These are phyloP conservation scores for Paecilomyces fulvus DNA, from an alignment of 2,329 filamentous ascomycete genomes.

Conservation along the genomic window DNA sequence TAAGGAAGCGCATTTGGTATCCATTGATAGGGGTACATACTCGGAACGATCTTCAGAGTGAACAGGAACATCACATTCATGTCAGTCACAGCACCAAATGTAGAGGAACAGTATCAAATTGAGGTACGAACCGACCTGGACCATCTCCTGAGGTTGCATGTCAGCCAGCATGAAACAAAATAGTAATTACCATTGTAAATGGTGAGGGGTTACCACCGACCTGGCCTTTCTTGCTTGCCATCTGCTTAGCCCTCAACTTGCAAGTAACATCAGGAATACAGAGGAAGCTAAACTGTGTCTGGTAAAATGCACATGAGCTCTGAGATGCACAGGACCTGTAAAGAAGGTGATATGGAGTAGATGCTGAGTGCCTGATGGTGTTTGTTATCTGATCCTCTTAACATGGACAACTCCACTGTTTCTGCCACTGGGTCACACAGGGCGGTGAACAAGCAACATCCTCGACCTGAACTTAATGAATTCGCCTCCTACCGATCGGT, in stretches of 20 bases:
- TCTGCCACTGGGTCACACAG: neutral
- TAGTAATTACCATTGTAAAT: neutral
- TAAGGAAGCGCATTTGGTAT: neutral
- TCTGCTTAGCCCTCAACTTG: slow-evolving; percentile 12
- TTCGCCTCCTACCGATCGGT: neutral
- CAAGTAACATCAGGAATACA: neutral
- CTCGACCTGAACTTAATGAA: neutral
- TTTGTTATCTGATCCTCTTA: neutral
- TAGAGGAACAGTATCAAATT: slow-evolving; percentile 8
- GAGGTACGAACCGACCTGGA: slow-evolving; percentile 85
- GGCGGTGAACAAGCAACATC: neutral
- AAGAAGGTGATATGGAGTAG: neutral
- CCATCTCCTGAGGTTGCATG: slow-evolving; percentile 71
- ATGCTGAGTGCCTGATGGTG: neutral
- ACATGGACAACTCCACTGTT: neutral
- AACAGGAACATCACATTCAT: slow-evolving; percentile 10
- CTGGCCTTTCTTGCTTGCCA: slow-evolving; percentile 50
- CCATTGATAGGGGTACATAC: slow-evolving; percentile 18
- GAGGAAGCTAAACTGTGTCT: neutral
- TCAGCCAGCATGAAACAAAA: slow-evolving; percentile 4
- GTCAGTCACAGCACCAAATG: slow-evolving; percentile 13
- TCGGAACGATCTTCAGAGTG: slow-evolving; percentile 27
- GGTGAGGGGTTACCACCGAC: slow-evolving; percentile 40
- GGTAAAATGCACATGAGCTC: neutral
- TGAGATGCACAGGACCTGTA: neutral